Evolutionary conservation across 345 rosid genomes (phyloP), one percentile per base, ranked within the genome.

Genomic region (Syzygium aqueum): DNA sequence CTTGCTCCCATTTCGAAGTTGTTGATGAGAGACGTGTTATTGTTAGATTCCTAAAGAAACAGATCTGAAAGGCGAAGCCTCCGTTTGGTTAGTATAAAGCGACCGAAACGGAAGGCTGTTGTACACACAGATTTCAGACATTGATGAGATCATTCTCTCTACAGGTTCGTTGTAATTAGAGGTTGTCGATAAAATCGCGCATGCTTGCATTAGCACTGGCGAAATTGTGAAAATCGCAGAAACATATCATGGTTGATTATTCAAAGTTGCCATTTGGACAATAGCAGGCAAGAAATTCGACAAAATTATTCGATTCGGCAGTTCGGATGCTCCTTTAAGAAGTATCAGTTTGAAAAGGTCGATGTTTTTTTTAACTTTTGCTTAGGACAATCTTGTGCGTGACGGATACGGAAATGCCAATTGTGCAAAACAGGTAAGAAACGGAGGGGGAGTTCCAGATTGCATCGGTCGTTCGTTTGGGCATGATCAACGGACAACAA

Each of bases 401-500:
- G 0, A 33, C 46, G 46, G 78, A 8, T 33, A 43, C 6, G 46
- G 78, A 67, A 67, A 67, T 67, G 78, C 46, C 78, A 8, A 17
- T 67, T 4, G 78, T 17, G 78, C 78, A 37, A 43, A 43, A 33
- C 0, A 43, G 78, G 40, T 37, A 56, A 0, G 7, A 21, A 9
- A 4, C 78, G 9, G 40, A 33, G 57, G 6, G 57, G 21, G 23
- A 7, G 54, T 53, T 53, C 19, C 59, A 56, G 27, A 21, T 67
- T 33, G 78, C 9, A 67, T 17, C 78, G 46, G 78, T 33, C 78
- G 46, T 17, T 0, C 11, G 25, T 8, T 67, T 17, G 78, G 78
- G 78, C 25, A 33, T 4, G 21, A 1, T 33, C 23, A 33, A 0
- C 0, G 77, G 40, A 30, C 40, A 15, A 11, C 7, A 17, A 17